Base-by-base conservation (phyloP, 2,329 filamentous ascomycete genomes). In the Diplodia corticola region DNA sequence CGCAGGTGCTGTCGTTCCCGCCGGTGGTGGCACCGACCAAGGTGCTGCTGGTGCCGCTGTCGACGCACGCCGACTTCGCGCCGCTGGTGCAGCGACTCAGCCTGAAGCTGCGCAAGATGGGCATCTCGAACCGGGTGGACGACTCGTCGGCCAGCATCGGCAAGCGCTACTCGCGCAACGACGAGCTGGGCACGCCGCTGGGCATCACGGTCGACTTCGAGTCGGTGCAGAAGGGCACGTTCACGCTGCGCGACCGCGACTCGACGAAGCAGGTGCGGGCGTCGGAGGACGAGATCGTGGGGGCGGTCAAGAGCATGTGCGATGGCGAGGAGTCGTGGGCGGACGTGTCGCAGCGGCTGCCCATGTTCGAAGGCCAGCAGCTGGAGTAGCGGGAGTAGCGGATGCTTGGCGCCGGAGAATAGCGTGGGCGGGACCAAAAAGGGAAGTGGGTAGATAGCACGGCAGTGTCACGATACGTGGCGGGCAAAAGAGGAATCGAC, bases 181-280 rank as follows among this genome's bases (percentile, higher is more conserved):
- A 98, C 79, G 94, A 98, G 82, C 86, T 97, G 67, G 95, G 94
- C 74, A 98, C 95, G 51, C 92, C 94, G 7, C 89, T 97, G 70
- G 94, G 93, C 76, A 89, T 98, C 78, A 98, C 94, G 0, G 87
- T 98, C 68, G 94, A 98, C 79, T 98, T 97, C 86, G 92, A 98
- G 83, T 96, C 92, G 55, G 83, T 97, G 71, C 88, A 96, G 80
- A 93, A 97, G 77, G 87, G 87, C 76, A 91, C 90, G 7, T 87
- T 96, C 75, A 98, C 94, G 1, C 86, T 98, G 70, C 85, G 94
- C 75, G 94, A 98, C 78, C 89, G 93, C 69, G 95, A 98, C 81
- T 90, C 89, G 49, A 97, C 92, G 64, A 91, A 89, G 77, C 94
- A 98, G 81, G 93, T 98, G 67, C 90, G 95, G 68, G 91, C 91